phyloP scores from a whole-genome alignment of 2,329 filamentous ascomycete species.

The Setomelanomma holmii region DNA sequence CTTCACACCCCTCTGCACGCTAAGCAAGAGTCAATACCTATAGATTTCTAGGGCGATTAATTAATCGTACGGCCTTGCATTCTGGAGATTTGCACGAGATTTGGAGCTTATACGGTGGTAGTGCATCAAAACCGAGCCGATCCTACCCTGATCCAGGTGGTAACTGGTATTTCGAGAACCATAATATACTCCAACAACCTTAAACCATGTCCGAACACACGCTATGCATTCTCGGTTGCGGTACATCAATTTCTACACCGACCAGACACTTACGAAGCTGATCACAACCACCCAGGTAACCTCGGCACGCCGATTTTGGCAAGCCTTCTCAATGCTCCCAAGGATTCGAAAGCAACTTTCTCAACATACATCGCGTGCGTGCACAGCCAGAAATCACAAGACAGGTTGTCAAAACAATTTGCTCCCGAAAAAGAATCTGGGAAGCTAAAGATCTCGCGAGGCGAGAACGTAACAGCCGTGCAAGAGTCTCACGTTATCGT shows the following conservation, averaged over 20 bases:
- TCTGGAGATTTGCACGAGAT: too few relatives aligned
- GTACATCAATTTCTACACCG: conserved; percentile 22
- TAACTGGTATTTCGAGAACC: too few relatives aligned
- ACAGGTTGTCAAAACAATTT: conserved; percentile 44
- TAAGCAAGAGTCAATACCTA: too few relatives aligned
- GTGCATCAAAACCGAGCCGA: too few relatives aligned
- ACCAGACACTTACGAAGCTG: too few relatives aligned
- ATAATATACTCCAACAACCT: neutral
- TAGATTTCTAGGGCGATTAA: too few relatives aligned
- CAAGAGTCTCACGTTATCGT: conserved; percentile 52
- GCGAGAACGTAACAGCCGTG: conserved; percentile 47
- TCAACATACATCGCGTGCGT: conserved; percentile 53
- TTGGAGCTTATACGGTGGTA: too few relatives aligned
- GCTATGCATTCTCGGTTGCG: conserved; percentile 40
- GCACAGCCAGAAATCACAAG: conserved; percentile 47
- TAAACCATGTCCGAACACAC: conserved; percentile 20
- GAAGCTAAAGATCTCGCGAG: conserved; percentile 43
- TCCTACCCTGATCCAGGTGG: too few relatives aligned
- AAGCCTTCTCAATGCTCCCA: conserved; percentile 36
- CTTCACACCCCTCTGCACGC: too few relatives aligned
- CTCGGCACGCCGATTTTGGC: conserved; percentile 49
- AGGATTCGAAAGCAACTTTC: conserved; percentile 27
- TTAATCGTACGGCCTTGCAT: too few relatives aligned
- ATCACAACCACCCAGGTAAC: conserved; percentile 45
- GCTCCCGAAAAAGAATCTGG: conserved; percentile 29